A percentile compares a stretch with the other conserved stretches of the same genome.
Conservation (phyloP, 106 monocot genomes). For the Dendrobium catenatum region DNA sequence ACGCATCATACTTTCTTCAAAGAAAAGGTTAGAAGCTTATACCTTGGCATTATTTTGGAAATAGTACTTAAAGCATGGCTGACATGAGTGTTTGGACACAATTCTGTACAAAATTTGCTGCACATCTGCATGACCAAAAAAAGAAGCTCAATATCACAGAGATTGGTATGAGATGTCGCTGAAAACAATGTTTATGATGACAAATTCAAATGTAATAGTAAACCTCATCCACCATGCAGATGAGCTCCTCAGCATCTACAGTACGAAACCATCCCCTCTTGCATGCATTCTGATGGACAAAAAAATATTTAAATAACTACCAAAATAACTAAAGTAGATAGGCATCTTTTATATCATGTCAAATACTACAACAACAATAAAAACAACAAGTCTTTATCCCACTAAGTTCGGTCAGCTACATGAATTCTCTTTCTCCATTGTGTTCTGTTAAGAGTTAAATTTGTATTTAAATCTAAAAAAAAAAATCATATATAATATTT, state of each 20-base stretch:
- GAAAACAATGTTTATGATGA: background rate
- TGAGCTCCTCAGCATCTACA: constrained; percentile 16
- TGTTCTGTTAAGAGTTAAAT: too few species aligned
- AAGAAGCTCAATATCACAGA: constrained; percentile 16
- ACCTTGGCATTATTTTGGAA: constrained; percentile 45
- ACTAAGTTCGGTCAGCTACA: too few species aligned
- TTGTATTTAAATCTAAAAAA: too few species aligned
- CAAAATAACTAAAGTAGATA: background rate
- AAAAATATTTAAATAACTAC: background rate
- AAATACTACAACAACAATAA: background rate
- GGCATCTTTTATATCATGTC: background rate
- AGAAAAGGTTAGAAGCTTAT: constrained; percentile 7
- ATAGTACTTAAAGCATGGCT: constrained; percentile 25
- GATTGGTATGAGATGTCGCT: background rate
- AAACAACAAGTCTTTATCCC: too few species aligned
- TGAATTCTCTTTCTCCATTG: too few species aligned
- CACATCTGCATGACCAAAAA: constrained; percentile 25
- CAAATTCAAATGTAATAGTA: background rate
- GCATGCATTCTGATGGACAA: constrained; percentile 19
- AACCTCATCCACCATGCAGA: constrained; percentile 23
- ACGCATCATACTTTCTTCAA: background rate
- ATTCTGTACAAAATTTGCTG: constrained; percentile 36
- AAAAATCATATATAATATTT: too few species aligned
- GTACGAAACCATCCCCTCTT: constrained; percentile 12
- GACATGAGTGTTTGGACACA: constrained; percentile 6